Evolutionary conservation across 768 basidiomycete genomes (phyloP), one percentile per base, ranked within the genome.

Genomic region (Lanmaoa pseudosensibilis): DNA sequence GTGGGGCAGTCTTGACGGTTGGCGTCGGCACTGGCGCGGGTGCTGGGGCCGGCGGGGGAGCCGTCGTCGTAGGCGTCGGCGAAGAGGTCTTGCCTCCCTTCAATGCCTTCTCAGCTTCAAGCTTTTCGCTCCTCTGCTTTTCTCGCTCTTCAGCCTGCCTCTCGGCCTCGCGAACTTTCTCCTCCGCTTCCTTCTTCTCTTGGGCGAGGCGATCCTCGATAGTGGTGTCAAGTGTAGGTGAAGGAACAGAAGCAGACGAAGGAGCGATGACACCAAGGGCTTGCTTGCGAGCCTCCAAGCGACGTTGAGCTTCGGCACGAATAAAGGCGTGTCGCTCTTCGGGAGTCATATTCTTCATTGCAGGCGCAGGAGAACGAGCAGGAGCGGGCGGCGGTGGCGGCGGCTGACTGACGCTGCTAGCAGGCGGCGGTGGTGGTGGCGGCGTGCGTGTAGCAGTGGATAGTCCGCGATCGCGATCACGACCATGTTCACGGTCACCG

Each of bases 171-270:
- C 78, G 81, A 0, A 83, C 83, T 70, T 90, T 92, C 69, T 92
- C 90, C 60, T 94, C 94, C 0, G 95, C 95, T 68, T 97, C 96
- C 67, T 82, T 86, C 77, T 88, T 90, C 66, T 98, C 96, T 63
- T 85, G 79, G 37, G 83, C 86, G 6, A 98, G 80, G 11, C 95
- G 78, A 61, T 94, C 90, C 67, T 93, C 90, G 3, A 97, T 92
- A 50, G 79, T 82, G 8, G 83, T 86, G 69, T 97, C 95, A 11
- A 94, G 77, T 13, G 78, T 72, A 8, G 83, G 69, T 30, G 81
- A 73, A 15, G 80, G 62, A 0, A 77, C 73, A 6, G 60, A 30
- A 8, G 50, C 34, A 8, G 78, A 63, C 0, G 75, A 40, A 12
- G 77, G 69, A 1, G 81, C 70, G 15, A 80, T 78, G 18, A 97